These are phyloP conservation scores for Tylopilus plumbeoviolaceoides DNA, from an alignment of 768 basidiomycete genomes.

Conservation along the genomic window DNA sequence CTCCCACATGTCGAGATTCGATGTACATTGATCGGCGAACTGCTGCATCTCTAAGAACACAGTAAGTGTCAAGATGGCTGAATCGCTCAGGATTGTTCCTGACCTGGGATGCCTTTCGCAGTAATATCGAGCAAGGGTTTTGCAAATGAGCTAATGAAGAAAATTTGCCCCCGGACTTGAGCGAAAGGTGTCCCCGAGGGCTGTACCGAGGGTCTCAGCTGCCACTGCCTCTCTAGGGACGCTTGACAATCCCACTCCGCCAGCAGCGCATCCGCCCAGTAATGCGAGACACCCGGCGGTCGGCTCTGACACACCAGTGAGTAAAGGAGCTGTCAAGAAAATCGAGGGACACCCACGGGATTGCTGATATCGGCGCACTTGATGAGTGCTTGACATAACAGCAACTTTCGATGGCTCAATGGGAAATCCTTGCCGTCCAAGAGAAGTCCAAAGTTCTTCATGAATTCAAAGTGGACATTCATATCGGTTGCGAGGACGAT, in stretches of 20 bases:
- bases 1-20: constrained; percentile 71
- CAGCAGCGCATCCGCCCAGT: constrained; percentile 88
- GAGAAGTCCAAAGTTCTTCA: constrained; percentile 56
- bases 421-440: constrained; percentile 39
- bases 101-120: constrained; percentile 70
- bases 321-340: constrained; percentile 1
- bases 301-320: constrained; percentile 57
- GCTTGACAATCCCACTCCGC: constrained; percentile 92
- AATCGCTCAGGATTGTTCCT: constrained; percentile 12
- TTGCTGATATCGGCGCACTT: constrained; percentile 99
- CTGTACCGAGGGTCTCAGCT: constrained; percentile 57
- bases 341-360: constrained; percentile 58
- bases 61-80: constrained; percentile 9
- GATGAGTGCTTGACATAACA: constrained; percentile 86
- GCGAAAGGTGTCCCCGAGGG: constrained; percentile 47
- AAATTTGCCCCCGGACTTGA: constrained; percentile 82
- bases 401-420: constrained; percentile 49
- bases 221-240: constrained; percentile 73
- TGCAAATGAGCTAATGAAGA: constrained; percentile 80
- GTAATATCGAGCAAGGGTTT: constrained; percentile 80
- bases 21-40: constrained; percentile 63
- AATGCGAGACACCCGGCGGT: constrained; percentile 84
- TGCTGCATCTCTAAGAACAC: constrained; percentile 53
- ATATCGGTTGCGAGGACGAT: constrained; percentile 94
- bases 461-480: constrained; percentile 84